These are phyloP conservation scores for Fusarium pilosicola DNA, from an alignment of 2,329 filamentous ascomycete genomes.

Conservation along the genomic window DNA sequence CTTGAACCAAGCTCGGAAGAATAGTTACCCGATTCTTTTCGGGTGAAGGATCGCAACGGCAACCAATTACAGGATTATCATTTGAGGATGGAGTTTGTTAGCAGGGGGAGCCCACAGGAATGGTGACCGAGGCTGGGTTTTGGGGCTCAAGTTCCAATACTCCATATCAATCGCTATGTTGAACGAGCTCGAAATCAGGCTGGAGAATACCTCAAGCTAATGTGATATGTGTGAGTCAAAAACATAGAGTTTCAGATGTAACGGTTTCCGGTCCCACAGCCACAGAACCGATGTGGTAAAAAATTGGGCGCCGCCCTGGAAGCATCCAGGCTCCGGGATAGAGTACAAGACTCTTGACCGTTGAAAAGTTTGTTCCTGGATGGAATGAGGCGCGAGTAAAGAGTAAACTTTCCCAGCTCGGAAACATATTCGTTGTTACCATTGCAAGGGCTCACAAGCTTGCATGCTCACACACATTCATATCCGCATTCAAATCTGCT, in stretches of 20 bases:
- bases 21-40: slow-evolving; percentile 4
- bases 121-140: slow-evolving; percentile 21
- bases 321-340: slow-evolving; percentile 16
- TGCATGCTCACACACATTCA: slow-evolving; percentile 8
- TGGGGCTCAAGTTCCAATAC: slow-evolving; percentile 21
- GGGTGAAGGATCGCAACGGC: not conserved
- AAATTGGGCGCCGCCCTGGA: slow-evolving; percentile 10
- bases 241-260: slow-evolving; percentile 25
- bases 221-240: slow-evolving; percentile 37
- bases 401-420: slow-evolving; percentile 28
- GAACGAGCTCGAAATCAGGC: not conserved
- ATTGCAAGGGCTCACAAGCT: slow-evolving; percentile 16
- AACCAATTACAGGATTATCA: not conserved
- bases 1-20: slow-evolving; percentile 18
- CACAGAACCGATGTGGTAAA: slow-evolving; percentile 23
- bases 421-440: slow-evolving; percentile 17
- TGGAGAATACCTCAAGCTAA: slow-evolving; percentile 21
- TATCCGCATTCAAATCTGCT: slow-evolving; percentile 5
- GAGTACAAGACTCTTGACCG: slow-evolving; percentile 19
- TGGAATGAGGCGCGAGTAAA: slow-evolving; percentile 25
- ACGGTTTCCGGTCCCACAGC: slow-evolving; percentile 40
- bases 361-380: slow-evolving; percentile 28
- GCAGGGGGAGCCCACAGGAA: not conserved
- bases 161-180: not conserved
- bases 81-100: not conserved